A percentile compares a stretch with the other conserved stretches of the same genome.
These are phyloP conservation scores for Fusarium euwallaceae DNA, from an alignment of 2,329 filamentous ascomycete genomes.

Conservation along the genomic window DNA sequence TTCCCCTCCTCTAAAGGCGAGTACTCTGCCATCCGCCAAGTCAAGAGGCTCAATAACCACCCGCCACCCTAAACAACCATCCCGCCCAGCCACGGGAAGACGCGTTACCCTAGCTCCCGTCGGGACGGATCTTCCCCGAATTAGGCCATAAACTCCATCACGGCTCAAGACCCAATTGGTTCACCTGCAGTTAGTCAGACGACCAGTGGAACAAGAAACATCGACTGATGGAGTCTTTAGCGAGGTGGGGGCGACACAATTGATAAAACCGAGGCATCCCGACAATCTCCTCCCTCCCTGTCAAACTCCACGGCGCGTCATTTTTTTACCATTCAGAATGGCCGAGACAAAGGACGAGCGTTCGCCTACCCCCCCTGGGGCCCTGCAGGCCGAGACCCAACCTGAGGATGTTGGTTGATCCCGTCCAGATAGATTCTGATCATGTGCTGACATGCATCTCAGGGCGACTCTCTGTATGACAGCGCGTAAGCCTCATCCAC, in stretches of 20 bases:
- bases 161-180: not conserved
- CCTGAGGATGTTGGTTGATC: not conserved
- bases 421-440: not conserved
- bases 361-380: not conserved
- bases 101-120: not conserved
- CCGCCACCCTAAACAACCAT: not conserved
- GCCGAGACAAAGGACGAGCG: not conserved
- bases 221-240: not conserved
- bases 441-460: not conserved
- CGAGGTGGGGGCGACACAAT: not conserved
- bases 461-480: slow-evolving; percentile 4
- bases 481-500: not conserved
- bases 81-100: not conserved
- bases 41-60: too few relatives aligned
- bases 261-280: not conserved
- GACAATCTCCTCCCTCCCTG: not conserved
- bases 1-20: too few relatives aligned
- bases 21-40: too few relatives aligned
- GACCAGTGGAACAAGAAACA: not conserved
- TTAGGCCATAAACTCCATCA: not conserved
- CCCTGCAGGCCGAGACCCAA: not conserved
- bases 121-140: not conserved
- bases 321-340: not conserved
- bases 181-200: not conserved
- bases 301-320: not conserved